Conservation (phyloP, 1,284 basidiomycete species). For the Gomphus bonarii region DNA sequence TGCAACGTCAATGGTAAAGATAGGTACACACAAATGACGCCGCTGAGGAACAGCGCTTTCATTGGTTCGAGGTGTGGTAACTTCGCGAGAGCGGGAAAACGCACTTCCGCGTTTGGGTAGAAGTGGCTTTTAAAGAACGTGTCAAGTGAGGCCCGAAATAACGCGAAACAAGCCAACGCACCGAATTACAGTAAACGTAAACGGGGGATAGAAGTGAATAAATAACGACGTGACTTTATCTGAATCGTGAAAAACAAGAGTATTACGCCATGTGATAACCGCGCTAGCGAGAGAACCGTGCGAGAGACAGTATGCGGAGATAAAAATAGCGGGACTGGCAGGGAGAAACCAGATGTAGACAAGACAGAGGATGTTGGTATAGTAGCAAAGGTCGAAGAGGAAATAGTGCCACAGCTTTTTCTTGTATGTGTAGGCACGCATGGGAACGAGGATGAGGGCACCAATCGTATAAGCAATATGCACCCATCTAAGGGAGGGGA, state of each 20-base stretch:
- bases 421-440: conserved; percentile 79
- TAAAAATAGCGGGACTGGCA: conserved; percentile 60
- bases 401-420: conserved; percentile 89
- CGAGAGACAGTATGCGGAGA: conserved; percentile 81
- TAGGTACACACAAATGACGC: conserved; percentile 53
- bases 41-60: conserved; percentile 56
- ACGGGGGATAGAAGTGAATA: conserved; percentile 82
- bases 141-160: conserved; percentile 13
- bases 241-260: conserved; percentile 89
- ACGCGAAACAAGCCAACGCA: conserved; percentile 24
- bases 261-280: conserved; percentile 94
- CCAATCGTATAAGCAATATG: conserved; percentile 73
- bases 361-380: conserved; percentile 80
- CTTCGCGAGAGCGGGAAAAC: conserved; percentile 73
- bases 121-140: conserved; percentile 52
- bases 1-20: not conserved
- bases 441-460: conserved; percentile 66
- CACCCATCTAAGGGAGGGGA: conserved; percentile 44
- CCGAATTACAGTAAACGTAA: conserved; percentile 84
- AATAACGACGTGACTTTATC: conserved; percentile 91
- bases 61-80: conserved; percentile 54
- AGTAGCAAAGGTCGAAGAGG: conserved; percentile 89
- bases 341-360: conserved; percentile 83
- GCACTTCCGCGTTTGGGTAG: conserved; percentile 61
- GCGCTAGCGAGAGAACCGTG: conserved; percentile 86